Conservation (phyloP, 2,329 filamentous ascomycete genomes). For the Nemania abortiva region DNA sequence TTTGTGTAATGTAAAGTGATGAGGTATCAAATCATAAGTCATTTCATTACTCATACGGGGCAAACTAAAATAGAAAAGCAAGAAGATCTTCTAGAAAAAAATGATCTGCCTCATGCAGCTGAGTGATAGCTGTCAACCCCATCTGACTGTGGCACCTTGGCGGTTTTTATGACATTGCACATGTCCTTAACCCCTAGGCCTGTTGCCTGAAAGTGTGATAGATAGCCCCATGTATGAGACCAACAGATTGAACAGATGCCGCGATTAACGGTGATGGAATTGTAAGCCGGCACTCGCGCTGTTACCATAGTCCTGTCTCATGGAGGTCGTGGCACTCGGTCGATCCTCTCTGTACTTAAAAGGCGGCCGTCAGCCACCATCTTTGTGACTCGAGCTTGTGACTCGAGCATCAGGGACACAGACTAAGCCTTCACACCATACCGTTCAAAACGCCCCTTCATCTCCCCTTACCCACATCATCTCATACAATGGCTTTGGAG, state of each 20-base stretch:
- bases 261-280: background rate
- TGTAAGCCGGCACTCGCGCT: background rate
- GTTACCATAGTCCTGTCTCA: background rate
- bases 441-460: background rate
- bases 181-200: background rate
- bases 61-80: background rate
- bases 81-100: background rate
- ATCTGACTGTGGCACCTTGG: background rate
- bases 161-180: constrained; percentile 1
- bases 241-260: background rate
- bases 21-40: too few species aligned
- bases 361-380: background rate
- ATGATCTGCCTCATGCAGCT: constrained; percentile 34
- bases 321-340: background rate
- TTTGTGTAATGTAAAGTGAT: too few species aligned
- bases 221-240: constrained; percentile 1
- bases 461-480: background rate
- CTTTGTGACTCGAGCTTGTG: too few species aligned
- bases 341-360: constrained; percentile 16
- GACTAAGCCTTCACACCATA: background rate
- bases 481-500: constrained; percentile 33
- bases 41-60: background rate
- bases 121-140: background rate
- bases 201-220: background rate
- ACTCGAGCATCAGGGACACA: background rate